Evolutionary conservation across 495 filamentous ascomycete species (phyloP).

Genomic region (Thozetella sp.): DNA sequence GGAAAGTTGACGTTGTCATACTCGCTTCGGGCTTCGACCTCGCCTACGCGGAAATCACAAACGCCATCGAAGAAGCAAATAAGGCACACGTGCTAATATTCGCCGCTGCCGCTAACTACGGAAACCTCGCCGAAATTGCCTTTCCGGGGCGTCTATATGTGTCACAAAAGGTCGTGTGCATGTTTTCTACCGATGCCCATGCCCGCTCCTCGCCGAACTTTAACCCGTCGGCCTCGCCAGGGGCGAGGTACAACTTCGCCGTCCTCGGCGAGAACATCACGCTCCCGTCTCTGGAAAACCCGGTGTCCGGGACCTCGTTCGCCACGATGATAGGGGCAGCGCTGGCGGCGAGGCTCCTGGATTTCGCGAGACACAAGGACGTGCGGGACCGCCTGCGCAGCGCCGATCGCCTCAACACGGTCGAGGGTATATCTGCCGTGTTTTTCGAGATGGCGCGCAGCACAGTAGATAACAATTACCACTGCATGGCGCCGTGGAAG

Average conservation of each 20-base stretch:
- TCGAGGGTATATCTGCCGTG: slow-evolving; percentile 12
- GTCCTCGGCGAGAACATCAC: slow-evolving; percentile 10
- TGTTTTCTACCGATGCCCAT: slow-evolving; percentile 13
- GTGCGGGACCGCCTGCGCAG: slow-evolving; percentile 6
- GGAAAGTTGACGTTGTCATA: slow-evolving; percentile 12
- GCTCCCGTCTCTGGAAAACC: neutral
- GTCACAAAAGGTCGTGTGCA: slow-evolving; percentile 10
- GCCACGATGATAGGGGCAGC: slow-evolving; percentile 14
- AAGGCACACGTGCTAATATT: slow-evolving; percentile 7
- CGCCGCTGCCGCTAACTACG: slow-evolving; percentile 9
- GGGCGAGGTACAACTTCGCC: slow-evolving; percentile 9
- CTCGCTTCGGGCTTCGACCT: slow-evolving; percentile 5
- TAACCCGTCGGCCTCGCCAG: neutral
- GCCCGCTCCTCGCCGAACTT: neutral
- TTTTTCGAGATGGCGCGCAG: slow-evolving; percentile 2
- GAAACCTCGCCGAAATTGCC: slow-evolving; percentile 2
- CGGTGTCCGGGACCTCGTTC: slow-evolving; percentile 7
- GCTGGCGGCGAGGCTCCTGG: slow-evolving; percentile 15
- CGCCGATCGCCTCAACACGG: slow-evolving; percentile 2
- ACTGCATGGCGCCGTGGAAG: slow-evolving; percentile 11
- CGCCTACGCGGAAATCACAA: slow-evolving; percentile 2
- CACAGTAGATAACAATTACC: slow-evolving; percentile 4
- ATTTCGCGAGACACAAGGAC: slow-evolving; percentile 15
- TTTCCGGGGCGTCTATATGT: slow-evolving; percentile 9
- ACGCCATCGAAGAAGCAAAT: neutral